These are phyloP conservation scores for Amesomyces nigricolor DNA, from an alignment of 2,329 filamentous ascomycete genomes.

Conservation along the genomic window DNA sequence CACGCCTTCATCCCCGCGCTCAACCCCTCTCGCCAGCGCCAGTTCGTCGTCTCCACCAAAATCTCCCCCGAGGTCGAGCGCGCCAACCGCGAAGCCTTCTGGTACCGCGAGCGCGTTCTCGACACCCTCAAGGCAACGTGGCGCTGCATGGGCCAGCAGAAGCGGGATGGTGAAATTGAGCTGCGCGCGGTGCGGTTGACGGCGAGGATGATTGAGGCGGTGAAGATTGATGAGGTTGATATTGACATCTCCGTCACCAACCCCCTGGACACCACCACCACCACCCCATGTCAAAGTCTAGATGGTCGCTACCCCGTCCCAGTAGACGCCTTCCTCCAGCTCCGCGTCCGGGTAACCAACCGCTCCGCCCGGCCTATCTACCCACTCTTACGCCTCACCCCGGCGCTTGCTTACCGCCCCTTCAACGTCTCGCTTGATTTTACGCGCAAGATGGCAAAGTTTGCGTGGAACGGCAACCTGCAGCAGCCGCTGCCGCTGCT, in stretches of 20 bases:
- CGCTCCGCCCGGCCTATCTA: conserved; percentile 61
- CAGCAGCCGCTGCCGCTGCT: conserved; percentile 67
- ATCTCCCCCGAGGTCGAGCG: conserved; percentile 75
- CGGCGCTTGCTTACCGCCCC: conserved; percentile 67
- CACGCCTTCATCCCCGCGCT: conserved; percentile 73
- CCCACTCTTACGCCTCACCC: conserved; percentile 70
- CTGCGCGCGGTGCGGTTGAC: conserved; percentile 69
- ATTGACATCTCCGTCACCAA: conserved; percentile 54
- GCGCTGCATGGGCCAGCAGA: conserved; percentile 42
- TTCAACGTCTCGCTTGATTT: conserved; percentile 71
- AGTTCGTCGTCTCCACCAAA: conserved; percentile 83
- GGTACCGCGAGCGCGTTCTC: conserved; percentile 80
- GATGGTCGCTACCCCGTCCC: conserved; percentile 27
- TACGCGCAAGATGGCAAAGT: conserved; percentile 58
- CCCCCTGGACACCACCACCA: conserved; percentile 1
- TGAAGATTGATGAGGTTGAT: conserved; percentile 73
- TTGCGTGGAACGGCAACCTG: conserved; percentile 79
- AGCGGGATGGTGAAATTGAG: conserved; percentile 64
- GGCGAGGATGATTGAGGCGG: conserved; percentile 72
- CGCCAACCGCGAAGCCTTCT: conserved; percentile 75
- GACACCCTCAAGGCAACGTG: conserved; percentile 66
- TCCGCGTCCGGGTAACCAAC: conserved; percentile 70
- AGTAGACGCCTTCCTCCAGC: conserved; percentile 60
- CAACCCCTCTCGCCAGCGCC: conserved; percentile 76
- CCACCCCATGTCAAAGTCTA: conserved; percentile 13